These are phyloP conservation scores for Podaxis carcinomalis DNA, from an alignment of 768 basidiomycete genomes.

Conservation along the genomic window DNA sequence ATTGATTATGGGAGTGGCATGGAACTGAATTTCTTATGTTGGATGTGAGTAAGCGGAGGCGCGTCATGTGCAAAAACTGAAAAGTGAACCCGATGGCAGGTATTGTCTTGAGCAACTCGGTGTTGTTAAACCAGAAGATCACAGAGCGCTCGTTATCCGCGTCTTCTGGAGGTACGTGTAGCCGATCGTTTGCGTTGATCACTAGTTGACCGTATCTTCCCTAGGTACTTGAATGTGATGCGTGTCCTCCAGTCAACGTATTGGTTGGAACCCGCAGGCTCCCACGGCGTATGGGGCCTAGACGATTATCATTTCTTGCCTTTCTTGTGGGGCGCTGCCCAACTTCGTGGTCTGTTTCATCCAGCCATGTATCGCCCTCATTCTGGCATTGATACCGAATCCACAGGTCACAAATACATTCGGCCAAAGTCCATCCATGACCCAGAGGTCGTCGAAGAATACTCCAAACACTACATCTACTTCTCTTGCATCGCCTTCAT, in stretches of 20 bases:
- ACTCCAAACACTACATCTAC: constrained; percentile 92
- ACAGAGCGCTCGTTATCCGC: constrained; percentile 68
- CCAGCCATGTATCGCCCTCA: background rate
- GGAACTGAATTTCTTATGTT: constrained; percentile 97
- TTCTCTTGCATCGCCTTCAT: constrained; percentile 94
- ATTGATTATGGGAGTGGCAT: constrained; percentile 99
- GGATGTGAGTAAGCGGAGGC: constrained; percentile 63
- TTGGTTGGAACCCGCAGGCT: constrained; percentile 98
- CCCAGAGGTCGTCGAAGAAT: constrained; percentile 86
- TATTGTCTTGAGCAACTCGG: constrained; percentile 75
- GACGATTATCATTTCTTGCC: constrained; percentile 97
- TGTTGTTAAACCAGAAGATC: constrained; percentile 59
- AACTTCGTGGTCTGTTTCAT: constrained; percentile 49
- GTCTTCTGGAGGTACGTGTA: constrained; percentile 81
- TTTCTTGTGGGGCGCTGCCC: constrained; percentile 83
- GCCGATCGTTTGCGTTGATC: background rate
- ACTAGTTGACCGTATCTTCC: constrained; percentile 15
- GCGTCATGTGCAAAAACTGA: background rate
- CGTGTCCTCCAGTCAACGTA: constrained; percentile 87
- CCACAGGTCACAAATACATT: constrained; percentile 80
- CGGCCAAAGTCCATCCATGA: constrained; percentile 92
- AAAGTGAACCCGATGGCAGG: constrained; percentile 34
- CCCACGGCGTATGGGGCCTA: constrained; percentile 96
- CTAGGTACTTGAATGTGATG: constrained; percentile 79
- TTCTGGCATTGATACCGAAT: background rate